These are phyloP conservation scores for Aspergillus sp. DNA, from an alignment of 2,329 filamentous ascomycete species.

Conservation along the genomic window DNA sequence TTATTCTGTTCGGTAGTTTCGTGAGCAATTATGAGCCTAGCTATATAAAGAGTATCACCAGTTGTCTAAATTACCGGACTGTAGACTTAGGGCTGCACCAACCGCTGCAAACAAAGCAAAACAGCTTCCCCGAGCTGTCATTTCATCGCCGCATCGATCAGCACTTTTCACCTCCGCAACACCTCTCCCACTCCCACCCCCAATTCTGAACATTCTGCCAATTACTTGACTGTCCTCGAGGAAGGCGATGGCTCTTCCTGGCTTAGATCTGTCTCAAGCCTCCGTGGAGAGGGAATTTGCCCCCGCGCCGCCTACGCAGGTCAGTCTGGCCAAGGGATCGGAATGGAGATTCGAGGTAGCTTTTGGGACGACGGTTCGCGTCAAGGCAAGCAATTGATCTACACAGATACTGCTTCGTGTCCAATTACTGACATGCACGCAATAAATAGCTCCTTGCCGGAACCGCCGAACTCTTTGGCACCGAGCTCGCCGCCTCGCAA, in stretches of 20 bases:
- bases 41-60: not conserved
- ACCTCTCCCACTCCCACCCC: not conserved
- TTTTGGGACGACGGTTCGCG: slow-evolving; percentile 43
- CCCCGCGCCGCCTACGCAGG: slow-evolving; percentile 35
- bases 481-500: slow-evolving; percentile 75
- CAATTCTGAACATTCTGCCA: not conserved
- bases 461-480: slow-evolving; percentile 87
- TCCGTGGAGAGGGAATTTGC: slow-evolving; percentile 41
- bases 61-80: not conserved
- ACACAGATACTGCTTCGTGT: no score
- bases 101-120: not conserved
- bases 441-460: slow-evolving; percentile 58
- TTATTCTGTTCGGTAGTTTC: not conserved
- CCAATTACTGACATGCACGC: not conserved
- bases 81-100: not conserved
- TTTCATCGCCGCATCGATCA: no score
- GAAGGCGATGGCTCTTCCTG: slow-evolving; percentile 61
- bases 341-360: slow-evolving; percentile 76
- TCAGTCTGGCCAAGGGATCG: slow-evolving; percentile 54
- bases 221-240: slow-evolving; percentile 1
- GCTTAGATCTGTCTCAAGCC: slow-evolving; percentile 59
- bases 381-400: slow-evolving; percentile 37
- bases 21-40: not conserved
- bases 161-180: not conserved
- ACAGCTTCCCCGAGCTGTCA: not conserved